phyloP scores from a whole-genome alignment of 768 basidiomycete species.

The Pleurotus cornucopiae region DNA sequence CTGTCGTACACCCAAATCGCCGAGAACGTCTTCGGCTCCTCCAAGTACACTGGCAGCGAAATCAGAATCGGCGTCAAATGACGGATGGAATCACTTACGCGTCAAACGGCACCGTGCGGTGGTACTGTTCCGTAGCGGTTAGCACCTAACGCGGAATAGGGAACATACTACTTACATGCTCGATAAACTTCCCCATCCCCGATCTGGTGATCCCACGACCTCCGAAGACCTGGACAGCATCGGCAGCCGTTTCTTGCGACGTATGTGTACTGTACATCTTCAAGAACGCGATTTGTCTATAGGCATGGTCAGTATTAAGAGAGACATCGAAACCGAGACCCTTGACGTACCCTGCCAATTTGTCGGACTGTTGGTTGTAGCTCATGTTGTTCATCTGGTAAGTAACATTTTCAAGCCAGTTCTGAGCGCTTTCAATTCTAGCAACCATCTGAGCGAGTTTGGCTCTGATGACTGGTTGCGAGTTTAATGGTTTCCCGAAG shows the following conservation, averaged over 20 bases:
- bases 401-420: conserved; percentile 85
- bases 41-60: conserved; percentile 18
- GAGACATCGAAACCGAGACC: not conserved
- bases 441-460: conserved; percentile 82
- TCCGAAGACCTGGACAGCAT: conserved; percentile 69
- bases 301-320: too few species aligned
- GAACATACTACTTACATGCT: conserved; percentile 15
- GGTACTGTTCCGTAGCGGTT: conserved; percentile 14
- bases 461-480: conserved; percentile 70
- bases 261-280: conserved; percentile 76
- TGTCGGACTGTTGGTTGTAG: conserved; percentile 69
- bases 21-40: conserved; percentile 49
- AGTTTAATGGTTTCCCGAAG: conserved; percentile 66
- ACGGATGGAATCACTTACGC: conserved; percentile 17
- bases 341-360: conserved; percentile 61
- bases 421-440: conserved; percentile 63
- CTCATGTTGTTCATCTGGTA: conserved; percentile 87
- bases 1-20: conserved; percentile 57
- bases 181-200: conserved; percentile 51
- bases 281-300: conserved; percentile 67
- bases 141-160: not conserved
- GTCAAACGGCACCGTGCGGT: conserved; percentile 19
- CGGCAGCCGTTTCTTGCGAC: conserved; percentile 76
- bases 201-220: conserved; percentile 80
- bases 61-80: not conserved